Base-by-base conservation (phyloP, 805 yeast species). In the Teunomyces cretensis region DNA sequence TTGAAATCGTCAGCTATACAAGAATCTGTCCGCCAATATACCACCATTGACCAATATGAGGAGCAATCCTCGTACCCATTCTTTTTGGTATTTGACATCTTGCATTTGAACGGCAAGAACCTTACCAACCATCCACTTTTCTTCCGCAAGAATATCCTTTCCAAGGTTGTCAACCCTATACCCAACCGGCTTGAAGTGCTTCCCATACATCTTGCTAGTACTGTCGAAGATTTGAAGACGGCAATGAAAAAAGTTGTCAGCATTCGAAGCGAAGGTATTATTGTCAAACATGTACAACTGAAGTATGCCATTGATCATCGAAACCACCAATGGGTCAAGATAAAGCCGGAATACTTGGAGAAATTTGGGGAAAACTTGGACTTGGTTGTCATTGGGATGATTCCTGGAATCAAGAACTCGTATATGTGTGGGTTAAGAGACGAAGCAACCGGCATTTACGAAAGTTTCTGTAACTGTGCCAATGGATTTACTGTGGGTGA, bases 301-400 rank as follows among this genome's bases (percentile, higher is more conserved):
- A 65, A 60, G 12, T 92, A 92, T 60, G 59, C 65, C 2, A 73
- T 86, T 12, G 88, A 81, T n/a, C 76, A 75, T 28, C 67, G 89
- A 41, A 73, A 75, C 35, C 78, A 76, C 13, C 65, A 74, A n/a
- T 92, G 97, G 96, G 70, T 89, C 12, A 92, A 92, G 57, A 78
- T 92, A 2, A 92, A 92, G 61, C 98, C 98, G 0, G 97, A 91
- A 53, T 91, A 90, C 58, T 68, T 90, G 43, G 85, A 82, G 44
- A 88, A 85, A 47, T 86, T 86, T 62, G 96, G 96, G 8, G 96
- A 90, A 51, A 86, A 87, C 55, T 69, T 90, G 49, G 98, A 92
- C 62, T 61, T 90, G 39, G 70, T 83, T 2, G 78, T 92, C 0
- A 82, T 91, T 46, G 99, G 97, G 0, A 84, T 83, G 44, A 82